Percentiles rank a stretch among this genome's conserved stretches.
Conservation (phyloP, 176 grass and related monocot species). For the Triticum urartu region DNA sequence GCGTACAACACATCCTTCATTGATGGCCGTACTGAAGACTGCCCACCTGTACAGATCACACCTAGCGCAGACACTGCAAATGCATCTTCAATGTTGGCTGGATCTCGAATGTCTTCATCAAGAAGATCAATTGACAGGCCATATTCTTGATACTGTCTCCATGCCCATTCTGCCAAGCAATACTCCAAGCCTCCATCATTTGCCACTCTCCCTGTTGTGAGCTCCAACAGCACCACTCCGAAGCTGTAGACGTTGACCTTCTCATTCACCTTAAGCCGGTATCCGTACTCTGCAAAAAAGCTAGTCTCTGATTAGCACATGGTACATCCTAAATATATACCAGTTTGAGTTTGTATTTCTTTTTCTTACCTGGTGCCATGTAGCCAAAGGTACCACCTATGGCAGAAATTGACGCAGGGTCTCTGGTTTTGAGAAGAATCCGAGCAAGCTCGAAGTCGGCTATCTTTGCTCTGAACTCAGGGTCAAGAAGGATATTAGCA, state of each 20-base stretch:
- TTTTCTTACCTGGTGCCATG: slow-evolving; percentile 63
- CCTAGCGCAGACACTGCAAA: slow-evolving; percentile 45
- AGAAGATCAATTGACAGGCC: slow-evolving; percentile 31
- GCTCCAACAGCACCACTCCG: slow-evolving; percentile 74
- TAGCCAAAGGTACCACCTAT: slow-evolving; percentile 73
- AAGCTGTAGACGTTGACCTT: slow-evolving; percentile 78
- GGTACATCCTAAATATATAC: not conserved
- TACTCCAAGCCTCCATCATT: slow-evolving; percentile 50
- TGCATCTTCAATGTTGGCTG: slow-evolving; percentile 41
- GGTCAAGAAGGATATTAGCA: slow-evolving; percentile 64
- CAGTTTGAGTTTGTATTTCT: not conserved
- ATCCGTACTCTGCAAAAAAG: slow-evolving; percentile 55
- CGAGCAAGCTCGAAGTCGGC: slow-evolving; percentile 71
- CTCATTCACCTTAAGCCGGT: slow-evolving; percentile 45
- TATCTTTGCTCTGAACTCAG: slow-evolving; percentile 56
- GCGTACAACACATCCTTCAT: slow-evolving; percentile 58
- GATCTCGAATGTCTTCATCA: slow-evolving; percentile 37
- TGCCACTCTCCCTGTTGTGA: slow-evolving; percentile 50
- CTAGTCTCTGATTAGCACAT: not conserved
- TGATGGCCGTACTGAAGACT: slow-evolving; percentile 40
- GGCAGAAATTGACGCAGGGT: slow-evolving; percentile 41
- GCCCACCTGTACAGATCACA: slow-evolving; percentile 47
- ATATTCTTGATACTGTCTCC: slow-evolving; percentile 25
- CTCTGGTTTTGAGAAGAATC: slow-evolving; percentile 45
- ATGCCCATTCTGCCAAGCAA: slow-evolving; percentile 57